Base-by-base conservation (phyloP, 441 rosid genomes). In the Gossypium davidsonii region DNA sequence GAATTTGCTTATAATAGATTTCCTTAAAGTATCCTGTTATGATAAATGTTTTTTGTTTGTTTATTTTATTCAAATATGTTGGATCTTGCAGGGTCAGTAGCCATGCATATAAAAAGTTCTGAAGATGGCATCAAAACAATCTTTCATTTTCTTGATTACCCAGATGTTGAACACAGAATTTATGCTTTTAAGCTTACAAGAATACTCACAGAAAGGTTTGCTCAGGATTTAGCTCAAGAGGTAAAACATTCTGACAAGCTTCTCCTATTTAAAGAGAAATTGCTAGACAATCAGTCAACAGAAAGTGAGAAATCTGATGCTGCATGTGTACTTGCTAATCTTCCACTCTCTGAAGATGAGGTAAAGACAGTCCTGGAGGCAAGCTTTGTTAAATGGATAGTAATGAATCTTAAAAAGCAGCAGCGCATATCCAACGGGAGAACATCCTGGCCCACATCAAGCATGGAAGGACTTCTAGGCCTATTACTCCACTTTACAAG, bases 301-400 rank as follows among this genome's bases (percentile, higher is more conserved):
- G 81, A 77, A 37, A 74, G 76, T 55, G 87, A 84, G 79, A 82
- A 77, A 77, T 84, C 83, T 23, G 84, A 82, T 67, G 73, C 83
- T 21, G 83, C 84, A 25, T 46, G 82, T 71, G 77, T 80, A 70
- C 82, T 84, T 68, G 84, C 82, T 58, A 82, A 82, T 74, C 78
- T 84, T 61, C 81, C 80, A 6, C 78, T 82, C 70, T 63, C 74
- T 2, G 81, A 70, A 23, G 72, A 78, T 57, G 79, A 78, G 75
- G 72, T 80, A 68, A 76, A 74, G 74, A 60, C 73, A 34, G 77
- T 80, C 58, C 48, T 84, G 1, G 85, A 67, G n/a, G 59, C 85
- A 76, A 70, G 78, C 67, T 82, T 84, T 59, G 20, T 82, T 20
- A 74, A 51, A 73, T 84, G 84, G 85, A 77, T 64, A 21, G 77